phyloP scores from a whole-genome alignment of 1,284 basidiomycete genomes.

The Butyriboletus appendiculatus region DNA sequence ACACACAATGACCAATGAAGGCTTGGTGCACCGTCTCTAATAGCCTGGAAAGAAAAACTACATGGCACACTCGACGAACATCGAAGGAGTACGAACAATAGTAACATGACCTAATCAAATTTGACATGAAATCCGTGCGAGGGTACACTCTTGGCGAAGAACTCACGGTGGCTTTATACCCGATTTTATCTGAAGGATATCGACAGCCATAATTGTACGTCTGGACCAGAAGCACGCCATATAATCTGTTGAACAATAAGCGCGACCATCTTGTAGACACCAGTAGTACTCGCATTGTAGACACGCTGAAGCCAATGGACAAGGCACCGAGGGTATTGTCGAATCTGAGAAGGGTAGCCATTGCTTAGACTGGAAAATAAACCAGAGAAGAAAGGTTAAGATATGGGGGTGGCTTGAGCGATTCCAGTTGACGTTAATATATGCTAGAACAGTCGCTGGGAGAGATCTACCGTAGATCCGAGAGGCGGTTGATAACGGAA shows the following conservation, averaged over 20 bases:
- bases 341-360: conserved; percentile 14
- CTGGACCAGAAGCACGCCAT: conserved; percentile 56
- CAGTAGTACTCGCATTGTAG: conserved; percentile 40
- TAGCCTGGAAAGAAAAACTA: conserved; percentile 36
- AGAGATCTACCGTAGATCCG: no score
- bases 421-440: conserved; percentile 8
- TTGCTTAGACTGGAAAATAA: no score
- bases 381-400: background rate
- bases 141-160: background rate
- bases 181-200: conserved; percentile 52
- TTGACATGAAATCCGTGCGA: background rate
- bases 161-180: conserved; percentile 59
- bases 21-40: conserved; percentile 54
- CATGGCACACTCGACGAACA: background rate
- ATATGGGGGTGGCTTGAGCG: background rate
- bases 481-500: conserved; percentile 3
- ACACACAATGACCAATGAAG: conserved; percentile 57
- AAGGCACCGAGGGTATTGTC: conserved; percentile 63
- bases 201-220: conserved; percentile 53
- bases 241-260: conserved; percentile 34
- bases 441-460: conserved; percentile 5
- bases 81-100: conserved; percentile 23
- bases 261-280: background rate
- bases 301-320: conserved; percentile 56
- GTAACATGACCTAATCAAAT: conserved; percentile 16